Evolutionary conservation across 2,329 filamentous ascomycete species (phyloP), one percentile per base, ranked within the genome.

Genomic region (Fusarium succisae): DNA sequence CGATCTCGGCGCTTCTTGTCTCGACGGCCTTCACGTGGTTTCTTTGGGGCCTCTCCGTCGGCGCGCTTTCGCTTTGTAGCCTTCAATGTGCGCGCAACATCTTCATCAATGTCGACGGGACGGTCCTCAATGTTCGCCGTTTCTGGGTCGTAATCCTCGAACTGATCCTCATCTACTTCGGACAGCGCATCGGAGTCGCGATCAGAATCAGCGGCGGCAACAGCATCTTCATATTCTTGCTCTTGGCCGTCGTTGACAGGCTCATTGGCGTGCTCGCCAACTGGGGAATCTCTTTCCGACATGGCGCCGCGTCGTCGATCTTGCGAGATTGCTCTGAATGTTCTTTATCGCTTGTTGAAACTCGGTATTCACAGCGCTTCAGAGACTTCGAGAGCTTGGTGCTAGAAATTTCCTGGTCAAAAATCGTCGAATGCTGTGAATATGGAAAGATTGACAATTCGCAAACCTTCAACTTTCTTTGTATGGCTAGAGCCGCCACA

Each of bases 11-110:
- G 84, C 80, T 92, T 91, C 83, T 94, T 93, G 74, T 91, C 92
- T 77, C 91, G 87, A 57, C 91, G 87, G n/a, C 90, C 91, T 78
- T 91, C 92, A 81, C 92, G 91, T 60, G 93, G 92, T 84, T 94
- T 96, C 82, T 93, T 94, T 48, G 86, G 83, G 55, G 87, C 87
- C 37, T 88, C 90, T 58, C 91, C 91, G 39, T 89, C 92, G 14
- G 86, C 79, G 65, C 93, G 89, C 84, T 92, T 92, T 66, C 90
- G 83, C 82, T 91, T 91, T n/a, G 86, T 86, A 1, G 89, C 90
- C 80, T 92, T 92, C 38, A 92, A 82, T 6, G 89, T 91, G 64
- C 87, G 87, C 12, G 90, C 89, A 62, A 89, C 86, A 72, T 92
- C 90, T 77, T 92, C 91, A 76, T 92, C 91, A 70, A 92, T 92